Base-by-base conservation (phyloP, 1,284 basidiomycete genomes). In the Ustilago trichophora region DNA sequence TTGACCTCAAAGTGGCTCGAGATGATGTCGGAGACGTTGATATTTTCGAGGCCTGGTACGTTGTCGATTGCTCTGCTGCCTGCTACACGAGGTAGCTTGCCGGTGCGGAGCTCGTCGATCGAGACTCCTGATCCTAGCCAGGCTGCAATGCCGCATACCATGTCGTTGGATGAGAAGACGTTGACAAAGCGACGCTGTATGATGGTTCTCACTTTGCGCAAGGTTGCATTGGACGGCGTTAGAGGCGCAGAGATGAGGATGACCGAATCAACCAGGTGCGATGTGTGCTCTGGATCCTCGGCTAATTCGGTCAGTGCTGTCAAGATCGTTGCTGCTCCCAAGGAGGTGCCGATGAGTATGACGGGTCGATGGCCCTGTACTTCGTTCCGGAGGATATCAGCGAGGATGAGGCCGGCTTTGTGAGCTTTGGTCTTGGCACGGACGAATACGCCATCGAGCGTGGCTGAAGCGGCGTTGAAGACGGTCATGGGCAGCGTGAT, bases 321-420 rank as follows among this genome's bases (percentile, higher is more conserved):
- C 46, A 86, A 80, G 37, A 87, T 80, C 1, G 85, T 85, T 0
- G 85, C 79, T 0, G 85, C 84, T 9, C 86, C 86, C 7, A 86
- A 79, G 1, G 85, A 85, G 3, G 84, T 84, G 4, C 85, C 86
- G 63, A 87, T 83, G 25, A 87, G 75, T 0, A 84, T 75, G 3
- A 85, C 84, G 0, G 86, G 86, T 1, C 86, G 80, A 63, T 85
- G 83, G 7, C 86, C 86, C 68, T 87, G 86, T 0, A 86, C 84
- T 22, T 84, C 80, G 55, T 85, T 84, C 34, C 84, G 81, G 18
- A 87, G 80, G 7, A 86, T 85, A 45, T 86, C 85, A 7, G 86
- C 85, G 1, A 87, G 82, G 9, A 87, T 76, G 16, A 83, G 70
- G 2, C 86, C 86, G 0, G 86, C 86, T 64, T 63, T 42, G 55